These are phyloP conservation scores for Acaromyces ingoldii DNA, from an alignment of 1,284 basidiomycete species.

Conservation along the genomic window DNA sequence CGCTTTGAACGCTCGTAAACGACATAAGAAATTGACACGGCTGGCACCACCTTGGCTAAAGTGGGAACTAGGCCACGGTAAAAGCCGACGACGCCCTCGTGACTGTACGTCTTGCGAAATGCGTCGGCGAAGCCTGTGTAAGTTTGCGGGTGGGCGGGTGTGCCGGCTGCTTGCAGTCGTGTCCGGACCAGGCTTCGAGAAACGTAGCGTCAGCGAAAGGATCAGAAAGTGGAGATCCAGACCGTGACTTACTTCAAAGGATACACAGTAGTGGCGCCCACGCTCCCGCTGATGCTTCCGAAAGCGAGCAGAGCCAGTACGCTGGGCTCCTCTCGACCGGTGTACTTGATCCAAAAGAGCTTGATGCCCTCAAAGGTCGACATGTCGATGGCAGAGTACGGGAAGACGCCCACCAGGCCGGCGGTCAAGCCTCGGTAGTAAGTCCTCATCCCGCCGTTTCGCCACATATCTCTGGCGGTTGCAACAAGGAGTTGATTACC, in stretches of 20 bases:
- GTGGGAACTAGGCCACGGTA: constrained; percentile 89
- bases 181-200: constrained; percentile 77
- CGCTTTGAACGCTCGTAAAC: constrained; percentile 45
- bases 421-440: constrained; percentile 86
- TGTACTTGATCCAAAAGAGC: constrained; percentile 52
- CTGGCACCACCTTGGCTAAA: constrained; percentile 63
- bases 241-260: constrained; percentile 34
- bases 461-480: constrained; percentile 65
- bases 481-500: constrained; percentile 62
- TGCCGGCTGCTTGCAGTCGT: constrained; percentile 86
- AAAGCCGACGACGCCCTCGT: constrained; percentile 88
- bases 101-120: constrained; percentile 68
- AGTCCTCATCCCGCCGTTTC: constrained; percentile 70
- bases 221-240: background rate
- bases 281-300: constrained; percentile 52
- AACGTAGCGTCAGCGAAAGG: background rate
- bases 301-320: constrained; percentile 52
- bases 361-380: constrained; percentile 54
- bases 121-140: constrained; percentile 89
- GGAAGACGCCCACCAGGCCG: constrained; percentile 54
- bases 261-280: constrained; percentile 54
- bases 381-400: constrained; percentile 54
- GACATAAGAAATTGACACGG: constrained; percentile 47
- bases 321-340: constrained; percentile 52
- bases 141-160: constrained; percentile 37